These are phyloP conservation scores for Neonectria hederae DNA, from an alignment of 2,329 filamentous ascomycete species.

Conservation along the genomic window DNA sequence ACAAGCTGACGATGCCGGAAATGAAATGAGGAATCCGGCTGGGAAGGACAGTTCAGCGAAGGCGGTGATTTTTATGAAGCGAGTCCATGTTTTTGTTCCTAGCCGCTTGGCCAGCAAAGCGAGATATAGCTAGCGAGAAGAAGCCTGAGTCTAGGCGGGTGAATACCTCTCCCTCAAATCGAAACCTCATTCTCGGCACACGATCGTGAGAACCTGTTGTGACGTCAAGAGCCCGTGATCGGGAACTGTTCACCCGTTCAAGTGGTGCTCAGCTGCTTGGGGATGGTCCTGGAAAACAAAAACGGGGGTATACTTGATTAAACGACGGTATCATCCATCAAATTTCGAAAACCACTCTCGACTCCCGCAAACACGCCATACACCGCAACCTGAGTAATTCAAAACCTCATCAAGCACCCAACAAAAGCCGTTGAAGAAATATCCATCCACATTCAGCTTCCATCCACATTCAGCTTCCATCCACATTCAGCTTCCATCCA, in stretches of 20 bases:
- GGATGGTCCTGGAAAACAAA: background rate
- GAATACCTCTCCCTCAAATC: background rate
- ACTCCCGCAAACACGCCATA: conserved; percentile 1
- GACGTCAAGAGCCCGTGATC: background rate
- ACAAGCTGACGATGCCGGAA: conserved; percentile 4
- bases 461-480: background rate
- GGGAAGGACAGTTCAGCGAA: conserved; percentile 27
- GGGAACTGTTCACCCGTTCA: background rate
- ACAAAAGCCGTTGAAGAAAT: background rate
- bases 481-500: background rate
- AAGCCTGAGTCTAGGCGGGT: background rate
- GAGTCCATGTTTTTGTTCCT: conserved; percentile 8
- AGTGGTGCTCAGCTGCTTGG: background rate
- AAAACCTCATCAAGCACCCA: conserved; percentile 4
- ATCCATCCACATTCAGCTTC: background rate
- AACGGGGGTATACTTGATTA: conserved; percentile 2
- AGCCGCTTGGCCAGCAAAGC: conserved; percentile 31
- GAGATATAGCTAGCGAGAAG: conserved; percentile 23
- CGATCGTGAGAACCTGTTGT: background rate
- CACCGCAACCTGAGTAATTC: background rate
- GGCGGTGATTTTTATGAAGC: conserved; percentile 22
- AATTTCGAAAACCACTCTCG: background rate
- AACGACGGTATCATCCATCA: background rate
- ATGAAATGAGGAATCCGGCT: conserved; percentile 6
- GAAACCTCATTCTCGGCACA: background rate